phyloP scores from a whole-genome alignment of 164 flowering plant genomes.

The Vitis rotundifolia region DNA sequence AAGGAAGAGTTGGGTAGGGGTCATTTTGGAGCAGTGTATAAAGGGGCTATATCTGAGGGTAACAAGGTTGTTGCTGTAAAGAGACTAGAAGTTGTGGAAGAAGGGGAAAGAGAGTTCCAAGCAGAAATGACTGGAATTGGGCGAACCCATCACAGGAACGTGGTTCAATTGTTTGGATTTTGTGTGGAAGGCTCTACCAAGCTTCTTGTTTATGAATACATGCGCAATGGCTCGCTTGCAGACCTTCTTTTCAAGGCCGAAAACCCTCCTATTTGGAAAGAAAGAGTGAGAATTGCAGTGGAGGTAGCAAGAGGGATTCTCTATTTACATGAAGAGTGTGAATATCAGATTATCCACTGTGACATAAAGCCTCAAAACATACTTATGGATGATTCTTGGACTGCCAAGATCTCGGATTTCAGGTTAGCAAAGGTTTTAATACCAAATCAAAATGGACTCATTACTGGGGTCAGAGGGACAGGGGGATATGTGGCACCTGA shows the following conservation, averaged over 20 bases:
- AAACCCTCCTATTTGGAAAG: constrained; percentile 25
- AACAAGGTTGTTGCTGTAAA: constrained; percentile 29
- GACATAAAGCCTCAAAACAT: constrained; percentile 39
- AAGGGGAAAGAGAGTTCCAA: constrained; percentile 31
- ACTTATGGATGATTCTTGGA: constrained; percentile 28
- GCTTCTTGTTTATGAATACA: constrained; percentile 42
- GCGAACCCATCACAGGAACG: constrained; percentile 29
- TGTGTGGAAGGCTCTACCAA: constrained; percentile 21
- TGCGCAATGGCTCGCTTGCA: constrained; percentile 40
- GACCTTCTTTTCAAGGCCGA: constrained; percentile 24
- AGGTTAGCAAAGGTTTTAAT: constrained; percentile 32
- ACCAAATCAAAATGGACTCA: constrained; percentile 24
- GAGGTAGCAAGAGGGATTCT: constrained; percentile 36
- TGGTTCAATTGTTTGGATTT: constrained; percentile 31
- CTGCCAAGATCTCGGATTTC: constrained; percentile 34
- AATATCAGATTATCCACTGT: constrained; percentile 33
- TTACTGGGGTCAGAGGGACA: constrained; percentile 22
- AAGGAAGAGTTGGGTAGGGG: constrained; percentile 28
- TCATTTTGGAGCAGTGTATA: constrained; percentile 25
- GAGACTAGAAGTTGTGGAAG: constrained; percentile 16
- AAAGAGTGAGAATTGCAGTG: constrained; percentile 28
- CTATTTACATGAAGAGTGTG: constrained; percentile 40
- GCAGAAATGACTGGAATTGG: constrained; percentile 26
- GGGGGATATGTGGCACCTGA: constrained; percentile 37
- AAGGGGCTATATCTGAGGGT: constrained; percentile 14